Conservation (phyloP, 805 yeast genomes). For the Groenewaldozyma tartarivorans region DNA sequence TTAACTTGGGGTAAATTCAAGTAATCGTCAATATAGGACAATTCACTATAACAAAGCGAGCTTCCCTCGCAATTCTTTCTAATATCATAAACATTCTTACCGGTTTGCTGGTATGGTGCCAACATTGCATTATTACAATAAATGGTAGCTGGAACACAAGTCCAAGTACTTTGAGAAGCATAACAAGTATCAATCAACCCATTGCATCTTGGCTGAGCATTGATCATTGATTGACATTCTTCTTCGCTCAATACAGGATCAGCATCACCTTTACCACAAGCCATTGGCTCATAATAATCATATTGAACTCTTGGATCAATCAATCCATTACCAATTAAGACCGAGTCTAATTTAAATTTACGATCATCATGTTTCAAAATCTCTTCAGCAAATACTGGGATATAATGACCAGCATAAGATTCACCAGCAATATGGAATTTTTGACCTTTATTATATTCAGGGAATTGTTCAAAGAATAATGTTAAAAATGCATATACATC, state of each 20-base stretch:
- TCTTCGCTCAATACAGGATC: constrained; percentile 68
- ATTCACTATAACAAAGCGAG: constrained; percentile 68
- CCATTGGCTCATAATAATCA: constrained; percentile 84
- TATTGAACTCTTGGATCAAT: constrained; percentile 81
- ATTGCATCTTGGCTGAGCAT: constrained; percentile 67
- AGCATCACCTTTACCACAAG: constrained; percentile 84
- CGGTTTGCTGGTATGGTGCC: constrained; percentile 76
- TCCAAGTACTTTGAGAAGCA: constrained; percentile 59
- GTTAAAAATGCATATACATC: constrained; percentile 85
- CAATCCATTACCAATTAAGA: constrained; percentile 87
- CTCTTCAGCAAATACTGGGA: constrained; percentile 71
- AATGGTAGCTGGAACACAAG: constrained; percentile 84
- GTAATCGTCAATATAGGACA: constrained; percentile 67
- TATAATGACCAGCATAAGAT: constrained; percentile 91
- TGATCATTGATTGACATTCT: constrained; percentile 64
- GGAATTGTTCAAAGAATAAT: constrained; percentile 80
- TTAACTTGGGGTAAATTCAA: constrained; percentile 70
- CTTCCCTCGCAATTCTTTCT: constrained; percentile 64
- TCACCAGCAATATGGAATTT: constrained; percentile 90
- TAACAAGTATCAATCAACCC: constrained; percentile 72
- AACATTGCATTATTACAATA: constrained; percentile 81
- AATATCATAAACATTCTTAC: constrained; percentile 86
- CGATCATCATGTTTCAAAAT: constrained; percentile 48
- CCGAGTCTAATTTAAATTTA: constrained; percentile 63
- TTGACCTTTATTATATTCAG: constrained; percentile 53